Evolutionary conservation across 345 rosid genomes (phyloP).

Genomic region (Sonneratia caseolaris): DNA sequence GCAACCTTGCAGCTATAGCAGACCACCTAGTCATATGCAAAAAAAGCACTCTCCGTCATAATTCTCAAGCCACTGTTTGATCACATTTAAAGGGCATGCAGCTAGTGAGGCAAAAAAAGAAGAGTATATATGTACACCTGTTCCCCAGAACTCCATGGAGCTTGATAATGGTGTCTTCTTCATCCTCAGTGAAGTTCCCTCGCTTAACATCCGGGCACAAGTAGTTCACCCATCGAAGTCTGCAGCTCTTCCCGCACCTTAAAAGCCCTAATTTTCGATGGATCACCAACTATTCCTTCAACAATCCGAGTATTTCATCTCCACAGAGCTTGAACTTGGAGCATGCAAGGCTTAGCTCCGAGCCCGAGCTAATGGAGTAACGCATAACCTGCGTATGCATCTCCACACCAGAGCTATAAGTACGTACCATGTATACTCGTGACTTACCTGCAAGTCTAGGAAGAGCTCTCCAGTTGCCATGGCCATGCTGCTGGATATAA

Average conservation of each 20-base stretch:
- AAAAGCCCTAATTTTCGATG: slow-evolving; percentile 10
- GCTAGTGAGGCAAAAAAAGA: not conserved
- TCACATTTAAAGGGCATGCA: not conserved
- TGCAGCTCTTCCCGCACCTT: slow-evolving; percentile 49
- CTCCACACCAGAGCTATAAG: too few species aligned
- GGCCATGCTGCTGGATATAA: not conserved
- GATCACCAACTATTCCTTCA: not conserved
- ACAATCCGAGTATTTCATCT: not conserved
- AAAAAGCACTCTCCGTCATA: not conserved
- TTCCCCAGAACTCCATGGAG: slow-evolving; percentile 35
- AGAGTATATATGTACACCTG: slow-evolving; percentile 13
- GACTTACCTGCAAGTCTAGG: not conserved
- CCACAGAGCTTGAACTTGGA: not conserved
- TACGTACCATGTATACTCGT: not conserved
- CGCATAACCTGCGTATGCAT: too few species aligned
- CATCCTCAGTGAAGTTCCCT: slow-evolving; percentile 36
- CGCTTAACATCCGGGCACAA: slow-evolving; percentile 41
- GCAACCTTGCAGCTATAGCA: slow-evolving; percentile 12
- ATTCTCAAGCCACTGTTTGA: not conserved
- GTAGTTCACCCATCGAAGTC: slow-evolving; percentile 45
- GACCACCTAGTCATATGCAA: slow-evolving; percentile 8
- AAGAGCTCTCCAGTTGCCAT: slow-evolving; percentile 1
- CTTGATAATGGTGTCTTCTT: slow-evolving; percentile 27
- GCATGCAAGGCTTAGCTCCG: not conserved
- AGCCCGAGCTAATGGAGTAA: too few species aligned